A percentile compares a stretch with the other conserved stretches of the same genome.
phyloP scores from a whole-genome alignment of 768 basidiomycete genomes.

The Scleroderma citrinum region DNA sequence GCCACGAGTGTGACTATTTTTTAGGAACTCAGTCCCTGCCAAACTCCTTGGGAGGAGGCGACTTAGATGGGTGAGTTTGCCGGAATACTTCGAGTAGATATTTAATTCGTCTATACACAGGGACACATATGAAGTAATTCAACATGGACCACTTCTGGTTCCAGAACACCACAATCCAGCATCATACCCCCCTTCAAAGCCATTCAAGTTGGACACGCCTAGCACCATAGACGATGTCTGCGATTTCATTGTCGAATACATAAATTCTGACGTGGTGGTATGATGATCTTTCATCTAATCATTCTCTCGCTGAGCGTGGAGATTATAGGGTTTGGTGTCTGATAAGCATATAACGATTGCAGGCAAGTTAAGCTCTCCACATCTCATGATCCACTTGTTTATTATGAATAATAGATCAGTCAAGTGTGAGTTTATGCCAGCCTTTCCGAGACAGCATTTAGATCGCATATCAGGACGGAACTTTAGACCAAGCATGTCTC shows the following conservation, averaged over 20 bases:
- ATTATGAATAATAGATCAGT: conserved; percentile 50
- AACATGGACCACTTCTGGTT: conserved; percentile 50
- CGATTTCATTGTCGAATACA: conserved; percentile 78
- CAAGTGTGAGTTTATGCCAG: conserved; percentile 40
- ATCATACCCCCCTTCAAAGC: conserved; percentile 37
- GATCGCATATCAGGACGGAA: conserved; percentile 45
- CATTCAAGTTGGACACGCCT: conserved; percentile 37
- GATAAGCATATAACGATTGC: conserved; percentile 66
- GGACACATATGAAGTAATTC: conserved; percentile 61
- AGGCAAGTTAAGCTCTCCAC: conserved; percentile 34
- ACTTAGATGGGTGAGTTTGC: conserved; percentile 64
- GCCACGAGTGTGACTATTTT: background rate
- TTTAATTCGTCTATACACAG: conserved; percentile 28
- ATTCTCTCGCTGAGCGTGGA: background rate
- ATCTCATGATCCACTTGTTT: background rate
- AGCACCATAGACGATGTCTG: conserved; percentile 67
- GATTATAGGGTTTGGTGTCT: conserved; percentile 57
- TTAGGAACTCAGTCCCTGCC: conserved; percentile 58
- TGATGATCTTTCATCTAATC: conserved; percentile 6
- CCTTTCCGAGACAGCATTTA: background rate
- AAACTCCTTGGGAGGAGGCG: conserved; percentile 68
- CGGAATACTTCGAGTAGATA: background rate
- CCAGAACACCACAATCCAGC: conserved; percentile 45
- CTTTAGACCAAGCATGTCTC: conserved; percentile 51
- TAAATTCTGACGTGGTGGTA: conserved; percentile 77